These are phyloP conservation scores for Candida sp. DNA, from an alignment of 1,139 yeast genomes.

Conservation along the genomic window DNA sequence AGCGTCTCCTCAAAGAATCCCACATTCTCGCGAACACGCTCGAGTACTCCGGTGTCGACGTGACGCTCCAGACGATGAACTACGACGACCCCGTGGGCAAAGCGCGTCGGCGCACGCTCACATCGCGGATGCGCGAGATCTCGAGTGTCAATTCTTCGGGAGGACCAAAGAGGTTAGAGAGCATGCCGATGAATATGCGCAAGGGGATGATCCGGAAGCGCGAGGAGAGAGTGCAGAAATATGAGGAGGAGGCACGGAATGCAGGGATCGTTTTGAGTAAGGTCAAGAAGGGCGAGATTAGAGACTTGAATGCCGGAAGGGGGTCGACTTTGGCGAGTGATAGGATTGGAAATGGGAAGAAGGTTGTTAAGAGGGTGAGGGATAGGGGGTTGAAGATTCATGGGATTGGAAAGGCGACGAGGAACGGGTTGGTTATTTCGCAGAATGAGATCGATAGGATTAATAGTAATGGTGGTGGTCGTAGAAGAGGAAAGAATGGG, in stretches of 20 bases:
- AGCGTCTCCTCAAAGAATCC: constrained; percentile 82
- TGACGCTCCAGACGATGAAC: constrained; percentile 69
- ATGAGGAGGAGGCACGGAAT: constrained; percentile 80
- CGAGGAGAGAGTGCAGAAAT: constrained; percentile 52
- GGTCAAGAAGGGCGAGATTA: constrained; percentile 64
- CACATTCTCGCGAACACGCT: constrained; percentile 70
- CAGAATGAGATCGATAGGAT: constrained; percentile 66
- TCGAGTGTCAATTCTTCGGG: constrained; percentile 56
- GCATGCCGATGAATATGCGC: constrained; percentile 88
- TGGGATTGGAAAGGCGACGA: constrained; percentile 77
- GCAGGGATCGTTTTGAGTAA: constrained; percentile 85
- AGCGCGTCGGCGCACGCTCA: constrained; percentile 75
- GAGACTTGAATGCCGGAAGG: constrained; percentile 58
- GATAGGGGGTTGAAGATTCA: constrained; percentile 83
- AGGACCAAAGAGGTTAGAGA: constrained; percentile 56
- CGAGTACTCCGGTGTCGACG: constrained; percentile 75
- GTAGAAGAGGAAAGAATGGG: neutral
- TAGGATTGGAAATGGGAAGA: constrained; percentile 59
- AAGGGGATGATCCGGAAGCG: constrained; percentile 78
- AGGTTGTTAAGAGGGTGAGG: constrained; percentile 43
- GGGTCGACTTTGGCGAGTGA: constrained; percentile 57
- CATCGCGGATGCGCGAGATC: constrained; percentile 62
- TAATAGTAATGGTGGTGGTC: constrained; percentile 12
- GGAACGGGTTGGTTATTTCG: constrained; percentile 81
- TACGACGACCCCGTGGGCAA: constrained; percentile 80